These are phyloP conservation scores for Agroathelia rolfsii DNA, from an alignment of 1,284 basidiomycete genomes.

Conservation along the genomic window DNA sequence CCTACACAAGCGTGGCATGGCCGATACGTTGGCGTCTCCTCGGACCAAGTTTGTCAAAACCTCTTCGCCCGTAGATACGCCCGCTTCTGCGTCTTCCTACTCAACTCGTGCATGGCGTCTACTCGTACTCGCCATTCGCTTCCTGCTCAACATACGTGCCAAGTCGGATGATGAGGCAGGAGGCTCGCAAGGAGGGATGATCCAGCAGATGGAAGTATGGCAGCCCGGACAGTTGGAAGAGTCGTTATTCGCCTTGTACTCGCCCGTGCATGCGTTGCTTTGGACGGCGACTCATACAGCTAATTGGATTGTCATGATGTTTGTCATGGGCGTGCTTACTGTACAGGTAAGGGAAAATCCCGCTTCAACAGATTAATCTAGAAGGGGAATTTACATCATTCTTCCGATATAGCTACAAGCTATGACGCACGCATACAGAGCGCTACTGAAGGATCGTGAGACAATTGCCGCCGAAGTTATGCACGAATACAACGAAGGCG, in stretches of 20 bases:
- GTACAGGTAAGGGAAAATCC: slow-evolving; percentile 56
- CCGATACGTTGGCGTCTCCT: slow-evolving; percentile 58
- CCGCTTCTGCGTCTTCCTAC: slow-evolving; percentile 23
- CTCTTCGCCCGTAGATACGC: slow-evolving; percentile 32
- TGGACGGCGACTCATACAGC: slow-evolving; percentile 61
- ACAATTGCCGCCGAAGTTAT: slow-evolving; percentile 75
- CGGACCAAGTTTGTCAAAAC: slow-evolving; percentile 61
- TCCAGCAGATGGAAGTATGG: slow-evolving; percentile 76
- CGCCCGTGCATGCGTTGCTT: slow-evolving; percentile 61
- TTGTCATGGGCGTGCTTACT: slow-evolving; percentile 55
- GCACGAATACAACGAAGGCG: slow-evolving; percentile 79
- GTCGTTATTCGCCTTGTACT: slow-evolving; percentile 63
- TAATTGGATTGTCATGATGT: slow-evolving; percentile 64
- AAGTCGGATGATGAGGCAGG: slow-evolving; percentile 33
- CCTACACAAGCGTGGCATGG: slow-evolving; percentile 38
- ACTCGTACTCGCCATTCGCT: slow-evolving; percentile 48
- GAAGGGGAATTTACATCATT: too few relatives aligned
- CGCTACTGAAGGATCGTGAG: slow-evolving; percentile 63
- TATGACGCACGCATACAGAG: slow-evolving; percentile 46
- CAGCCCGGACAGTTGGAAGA: slow-evolving; percentile 63
- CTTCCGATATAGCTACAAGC: too few relatives aligned
- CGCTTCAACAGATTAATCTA: too few relatives aligned
- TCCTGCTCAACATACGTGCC: slow-evolving; percentile 53
- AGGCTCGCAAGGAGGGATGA: slow-evolving; percentile 31
- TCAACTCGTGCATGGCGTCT: slow-evolving; percentile 36